phyloP scores from a whole-genome alignment of 129 eudicot species.

The Tanacetum coccineum region DNA sequence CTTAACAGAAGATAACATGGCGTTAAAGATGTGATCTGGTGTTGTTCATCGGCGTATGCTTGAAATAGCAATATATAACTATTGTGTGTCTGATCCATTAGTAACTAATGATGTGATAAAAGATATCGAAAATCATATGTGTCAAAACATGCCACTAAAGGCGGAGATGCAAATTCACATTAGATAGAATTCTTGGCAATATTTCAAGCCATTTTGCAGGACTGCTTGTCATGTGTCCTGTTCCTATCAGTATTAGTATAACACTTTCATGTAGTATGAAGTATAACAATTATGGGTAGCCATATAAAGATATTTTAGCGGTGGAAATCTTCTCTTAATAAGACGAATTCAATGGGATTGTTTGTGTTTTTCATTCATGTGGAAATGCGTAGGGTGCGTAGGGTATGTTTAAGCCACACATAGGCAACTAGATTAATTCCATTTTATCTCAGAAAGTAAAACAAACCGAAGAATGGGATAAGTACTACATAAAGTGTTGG shows the following conservation, averaged over 20 bases:
- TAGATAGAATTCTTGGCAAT: background rate
- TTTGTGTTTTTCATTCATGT: no score
- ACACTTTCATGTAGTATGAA: background rate
- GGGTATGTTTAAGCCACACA: no score
- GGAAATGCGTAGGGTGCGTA: no score
- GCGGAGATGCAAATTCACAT: background rate
- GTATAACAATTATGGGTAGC: no score
- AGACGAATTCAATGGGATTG: no score
- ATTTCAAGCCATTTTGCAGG: background rate
- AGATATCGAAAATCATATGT: background rate
- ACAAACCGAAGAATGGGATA: constrained; percentile 4
- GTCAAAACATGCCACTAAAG: constrained; percentile 16
- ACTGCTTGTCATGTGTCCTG: background rate
- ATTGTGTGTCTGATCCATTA: no score
- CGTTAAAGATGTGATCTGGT: constrained; percentile 2
- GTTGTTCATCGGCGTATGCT: background rate
- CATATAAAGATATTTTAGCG: no score
- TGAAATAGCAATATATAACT: no score
- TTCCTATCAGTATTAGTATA: background rate
- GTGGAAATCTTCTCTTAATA: no score
- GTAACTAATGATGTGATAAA: background rate
- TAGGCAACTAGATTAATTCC: background rate
- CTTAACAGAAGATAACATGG: no score
- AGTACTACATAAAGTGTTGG: background rate
- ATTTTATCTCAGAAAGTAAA: background rate